A percentile compares a stretch with the other conserved stretches of the same genome.
These are phyloP conservation scores for Reticulascus tulasneorum DNA, from an alignment of 2,329 filamentous ascomycete species.

Conservation along the genomic window DNA sequence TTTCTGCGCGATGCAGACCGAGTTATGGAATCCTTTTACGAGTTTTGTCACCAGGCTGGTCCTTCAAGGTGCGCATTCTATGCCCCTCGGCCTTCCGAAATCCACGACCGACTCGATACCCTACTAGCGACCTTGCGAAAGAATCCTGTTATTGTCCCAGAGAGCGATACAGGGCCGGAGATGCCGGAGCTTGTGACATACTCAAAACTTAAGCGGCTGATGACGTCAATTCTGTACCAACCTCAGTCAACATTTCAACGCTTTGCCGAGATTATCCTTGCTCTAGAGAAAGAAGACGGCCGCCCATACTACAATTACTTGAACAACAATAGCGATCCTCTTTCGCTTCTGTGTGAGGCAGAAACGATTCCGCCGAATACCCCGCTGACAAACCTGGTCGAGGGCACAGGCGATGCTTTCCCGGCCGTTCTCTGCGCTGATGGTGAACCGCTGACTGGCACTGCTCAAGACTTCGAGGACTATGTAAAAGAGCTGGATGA, in stretches of 20 bases:
- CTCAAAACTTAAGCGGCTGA: conserved; percentile 39
- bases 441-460: conserved; percentile 20
- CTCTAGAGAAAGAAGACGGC: conserved; percentile 40
- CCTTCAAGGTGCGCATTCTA: conserved; percentile 43
- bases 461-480: too few species aligned
- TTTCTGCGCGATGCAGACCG: conserved; percentile 52
- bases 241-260: conserved; percentile 37
- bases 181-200: conserved; percentile 48
- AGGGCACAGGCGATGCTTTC: conserved; percentile 36
- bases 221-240: conserved; percentile 39
- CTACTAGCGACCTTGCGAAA: conserved; percentile 37
- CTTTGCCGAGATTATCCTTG: conserved; percentile 39
- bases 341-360: conserved; percentile 23
- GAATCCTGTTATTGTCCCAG: conserved; percentile 39
- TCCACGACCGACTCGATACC: conserved; percentile 32
- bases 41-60: conserved; percentile 48
- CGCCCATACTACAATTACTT: conserved; percentile 33
- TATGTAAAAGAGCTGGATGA: conserved; percentile 25
- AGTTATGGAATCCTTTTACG: conserved; percentile 49
- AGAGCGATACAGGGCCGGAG: conserved; percentile 25
- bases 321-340: conserved; percentile 8
- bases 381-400: conserved; percentile 23
- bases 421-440: conserved; percentile 45
- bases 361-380: conserved; percentile 25
- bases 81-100: conserved; percentile 28